These are phyloP conservation scores for Collybia sordida DNA, from an alignment of 768 basidiomycete genomes.

Conservation along the genomic window DNA sequence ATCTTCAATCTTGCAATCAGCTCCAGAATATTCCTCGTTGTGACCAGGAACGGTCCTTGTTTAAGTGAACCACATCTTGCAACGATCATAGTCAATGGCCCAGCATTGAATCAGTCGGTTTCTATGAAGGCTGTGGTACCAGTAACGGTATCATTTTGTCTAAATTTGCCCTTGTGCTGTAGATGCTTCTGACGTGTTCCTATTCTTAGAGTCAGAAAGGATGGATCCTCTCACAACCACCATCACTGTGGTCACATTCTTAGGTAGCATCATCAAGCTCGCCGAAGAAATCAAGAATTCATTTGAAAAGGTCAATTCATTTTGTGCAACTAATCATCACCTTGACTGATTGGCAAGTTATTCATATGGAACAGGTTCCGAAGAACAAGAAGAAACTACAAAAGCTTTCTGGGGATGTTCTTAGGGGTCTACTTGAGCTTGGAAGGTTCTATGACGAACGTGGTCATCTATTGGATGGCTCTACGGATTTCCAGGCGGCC, in stretches of 20 bases:
- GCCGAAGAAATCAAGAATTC: slow-evolving; percentile 9
- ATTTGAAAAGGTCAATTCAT: slow-evolving; percentile 7
- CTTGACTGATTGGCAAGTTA: neutral
- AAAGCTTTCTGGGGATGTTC: slow-evolving; percentile 8
- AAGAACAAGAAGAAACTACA: slow-evolving; percentile 7
- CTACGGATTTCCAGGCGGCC: slow-evolving; percentile 6
- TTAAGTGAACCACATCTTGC: too few relatives aligned
- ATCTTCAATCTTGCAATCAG: too few relatives aligned
- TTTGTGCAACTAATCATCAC: neutral
- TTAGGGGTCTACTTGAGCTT: slow-evolving; percentile 6
- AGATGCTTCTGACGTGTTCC: too few relatives aligned
- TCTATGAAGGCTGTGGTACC: too few relatives aligned
- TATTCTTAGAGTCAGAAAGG: too few relatives aligned
- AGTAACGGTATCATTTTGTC: too few relatives aligned
- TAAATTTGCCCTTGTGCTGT: too few relatives aligned
- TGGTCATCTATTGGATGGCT: slow-evolving; percentile 2
- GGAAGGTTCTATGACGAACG: slow-evolving; percentile 11
- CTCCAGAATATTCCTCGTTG: too few relatives aligned
- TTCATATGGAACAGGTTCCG: slow-evolving; percentile 3
- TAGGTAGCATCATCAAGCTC: slow-evolving; percentile 5
- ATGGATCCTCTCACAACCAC: slow-evolving; percentile 3
- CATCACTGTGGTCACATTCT: neutral
- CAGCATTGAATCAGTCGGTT: too few relatives aligned
- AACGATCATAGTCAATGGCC: too few relatives aligned
- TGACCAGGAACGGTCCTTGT: too few relatives aligned